Base-by-base conservation (phyloP, 768 basidiomycete genomes). In the Albatrellus ellisii region DNA sequence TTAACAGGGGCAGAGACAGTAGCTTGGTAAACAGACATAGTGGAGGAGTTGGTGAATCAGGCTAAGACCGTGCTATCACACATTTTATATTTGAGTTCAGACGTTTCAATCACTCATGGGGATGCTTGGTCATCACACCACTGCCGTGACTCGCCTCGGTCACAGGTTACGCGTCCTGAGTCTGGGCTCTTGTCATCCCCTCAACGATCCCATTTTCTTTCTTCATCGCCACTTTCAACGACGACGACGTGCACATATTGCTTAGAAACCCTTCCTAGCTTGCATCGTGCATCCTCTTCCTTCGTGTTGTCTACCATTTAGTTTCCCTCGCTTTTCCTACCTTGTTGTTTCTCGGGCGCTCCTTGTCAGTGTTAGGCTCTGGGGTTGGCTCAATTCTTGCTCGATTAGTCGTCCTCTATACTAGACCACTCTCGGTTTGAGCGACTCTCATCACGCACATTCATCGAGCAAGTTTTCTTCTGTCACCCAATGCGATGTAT, bases 1-100 rank as follows among this genome's bases (percentile, higher is more conserved):
- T 97, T 97, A 44, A 97, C 90, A 3, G 91, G 91, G 0, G 91
- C 91, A 47, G 90, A 85, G 0, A 79, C 77, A 11, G 91, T 95
- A 6, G 89, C 90, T 65, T 88, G 77, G 66, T 75, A 78, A 52
- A 75, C 52, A 46, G 75, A 51, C 77, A 79, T 80, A 60, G 49
- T 50, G 52, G 46, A 34, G 40, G 38, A 38, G 29, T n/a, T 27
- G 34, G n/a, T 34, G 15, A 21, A 32, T 20, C 38, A n/a, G n/a
- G n/a, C n/a, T n/a, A n/a, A n/a, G n/a, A n/a, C n/a, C n/a, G n/a
- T n/a, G n/a, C n/a, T n/a, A n/a, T n/a, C n/a, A n/a, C n/a, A n/a
- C n/a, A n/a, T n/a, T n/a, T n/a, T n/a, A n/a, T n/a, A n/a, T n/a
- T n/a, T n/a, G n/a, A n/a, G n/a, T n/a, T n/a, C n/a, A n/a, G n/a